Percentiles rank a stretch among this genome's conserved stretches.
These are phyloP conservation scores for Xanthoconium stramineum DNA, from an alignment of 768 basidiomycete genomes.

Conservation along the genomic window DNA sequence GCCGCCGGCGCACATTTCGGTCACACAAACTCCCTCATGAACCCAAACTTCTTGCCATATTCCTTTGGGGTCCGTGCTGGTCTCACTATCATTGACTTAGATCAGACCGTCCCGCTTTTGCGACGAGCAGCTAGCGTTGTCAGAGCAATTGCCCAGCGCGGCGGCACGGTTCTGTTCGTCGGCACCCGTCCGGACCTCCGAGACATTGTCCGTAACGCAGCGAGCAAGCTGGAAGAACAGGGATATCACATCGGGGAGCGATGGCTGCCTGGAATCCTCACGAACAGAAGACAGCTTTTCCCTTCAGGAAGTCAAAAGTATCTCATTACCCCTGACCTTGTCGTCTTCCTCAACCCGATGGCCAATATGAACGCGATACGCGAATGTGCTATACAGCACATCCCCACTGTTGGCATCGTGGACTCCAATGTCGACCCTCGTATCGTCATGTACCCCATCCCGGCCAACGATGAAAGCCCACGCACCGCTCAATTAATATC, in stretches of 20 bases:
- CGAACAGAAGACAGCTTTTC: conserved; percentile 78
- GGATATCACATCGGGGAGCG: conserved; percentile 83
- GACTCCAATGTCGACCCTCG: conserved; percentile 97
- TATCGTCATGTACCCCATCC: conserved; percentile 96
- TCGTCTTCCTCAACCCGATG: conserved; percentile 87
- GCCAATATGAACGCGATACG: conserved; percentile 82
- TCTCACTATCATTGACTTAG: conserved; percentile 91
- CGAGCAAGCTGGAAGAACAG: conserved; percentile 72
- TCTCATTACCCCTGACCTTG: conserved; percentile 78
- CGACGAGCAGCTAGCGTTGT: conserved; percentile 88
- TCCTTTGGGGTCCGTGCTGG: conserved; percentile 90
- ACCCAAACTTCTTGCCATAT: conserved; percentile 87
- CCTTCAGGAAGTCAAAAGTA: conserved; percentile 52
- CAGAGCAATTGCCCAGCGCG: conserved; percentile 73
- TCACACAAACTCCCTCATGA: conserved; percentile 78
- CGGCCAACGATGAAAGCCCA: conserved; percentile 94
- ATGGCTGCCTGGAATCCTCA: conserved; percentile 95
- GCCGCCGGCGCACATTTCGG: conserved; percentile 95
- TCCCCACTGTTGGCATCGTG: conserved; percentile 92
- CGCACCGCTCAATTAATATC: conserved; percentile 88
- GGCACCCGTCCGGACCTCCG: conserved; percentile 82
- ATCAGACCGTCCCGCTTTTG: conserved; percentile 88
- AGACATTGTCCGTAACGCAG: conserved; percentile 71
- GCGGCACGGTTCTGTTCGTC: conserved; percentile 86
- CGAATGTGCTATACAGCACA: conserved; percentile 84